phyloP scores from a whole-genome alignment of 306 rosid genomes.

The Ziziphus jujuba region DNA sequence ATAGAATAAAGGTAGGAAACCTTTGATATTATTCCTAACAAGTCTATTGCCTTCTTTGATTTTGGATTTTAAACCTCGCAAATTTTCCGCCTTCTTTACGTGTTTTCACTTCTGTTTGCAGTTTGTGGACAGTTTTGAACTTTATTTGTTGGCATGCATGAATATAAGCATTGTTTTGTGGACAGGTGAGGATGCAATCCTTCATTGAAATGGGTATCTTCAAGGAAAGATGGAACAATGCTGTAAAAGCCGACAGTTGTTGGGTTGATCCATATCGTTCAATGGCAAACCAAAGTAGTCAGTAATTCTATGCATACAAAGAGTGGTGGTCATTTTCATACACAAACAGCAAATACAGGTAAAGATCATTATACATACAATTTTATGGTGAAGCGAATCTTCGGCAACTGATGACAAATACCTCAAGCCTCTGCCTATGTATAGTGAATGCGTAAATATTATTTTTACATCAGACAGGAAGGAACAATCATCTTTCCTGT shows the following conservation, averaged over 20 bases:
- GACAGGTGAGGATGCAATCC: slow-evolving; percentile 50
- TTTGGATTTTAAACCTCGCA: no score
- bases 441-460: background rate
- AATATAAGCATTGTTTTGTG: background rate
- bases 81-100: background rate
- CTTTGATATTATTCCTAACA: background rate
- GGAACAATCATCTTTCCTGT: background rate
- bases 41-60: background rate
- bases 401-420: slow-evolving; percentile 3
- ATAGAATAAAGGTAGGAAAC: slow-evolving; percentile 55
- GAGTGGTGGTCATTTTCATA: slow-evolving; percentile 13
- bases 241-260: slow-evolving; percentile 36
- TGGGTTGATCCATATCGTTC: slow-evolving; percentile 59
- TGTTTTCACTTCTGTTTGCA: background rate
- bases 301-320: slow-evolving; percentile 17
- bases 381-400: background rate
- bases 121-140: background rate
- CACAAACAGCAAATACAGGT: slow-evolving; percentile 17
- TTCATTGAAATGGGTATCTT: slow-evolving; percentile 45
- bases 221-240: slow-evolving; percentile 43
- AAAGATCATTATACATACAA: background rate
- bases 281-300: slow-evolving; percentile 23
- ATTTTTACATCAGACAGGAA: slow-evolving; percentile 7
- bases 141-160: background rate
- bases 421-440: slow-evolving; percentile 1